Conservation (phyloP, 768 basidiomycete species). For the Mycena maculata region DNA sequence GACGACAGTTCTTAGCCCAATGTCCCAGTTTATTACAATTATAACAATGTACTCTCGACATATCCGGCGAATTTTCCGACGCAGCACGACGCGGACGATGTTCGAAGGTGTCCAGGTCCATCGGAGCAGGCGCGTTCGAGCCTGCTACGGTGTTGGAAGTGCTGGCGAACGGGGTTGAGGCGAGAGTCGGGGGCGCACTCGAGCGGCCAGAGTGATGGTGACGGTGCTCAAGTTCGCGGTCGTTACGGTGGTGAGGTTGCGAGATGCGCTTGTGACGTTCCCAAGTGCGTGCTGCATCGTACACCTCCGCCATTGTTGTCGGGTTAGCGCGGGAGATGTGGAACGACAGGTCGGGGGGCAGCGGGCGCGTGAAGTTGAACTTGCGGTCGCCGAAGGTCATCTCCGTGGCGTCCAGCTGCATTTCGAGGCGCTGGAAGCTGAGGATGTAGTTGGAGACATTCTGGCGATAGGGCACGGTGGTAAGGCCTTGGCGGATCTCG, state of each 20-base stretch:
- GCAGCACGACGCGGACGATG: background rate
- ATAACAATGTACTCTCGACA: conserved; percentile 18
- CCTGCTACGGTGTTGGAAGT: background rate
- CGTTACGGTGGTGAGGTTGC: background rate
- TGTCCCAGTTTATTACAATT: conserved; percentile 30
- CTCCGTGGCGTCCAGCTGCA: conserved; percentile 20
- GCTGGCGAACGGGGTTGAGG: background rate
- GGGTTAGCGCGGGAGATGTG: conserved; percentile 4
- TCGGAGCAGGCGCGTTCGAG: background rate
- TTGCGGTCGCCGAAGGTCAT: conserved; percentile 20
- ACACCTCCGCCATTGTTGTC: conserved; percentile 22
- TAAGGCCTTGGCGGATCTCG: conserved; percentile 9
- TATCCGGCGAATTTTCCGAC: background rate
- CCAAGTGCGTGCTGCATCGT: too few species aligned
- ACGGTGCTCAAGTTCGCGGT: background rate
- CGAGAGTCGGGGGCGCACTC: too few species aligned
- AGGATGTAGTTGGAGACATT: conserved; percentile 15
- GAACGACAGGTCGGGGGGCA: conserved; percentile 8
- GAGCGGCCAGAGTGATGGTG: too few species aligned
- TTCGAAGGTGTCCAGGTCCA: conserved; percentile 4
- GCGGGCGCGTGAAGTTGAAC: conserved; percentile 9
- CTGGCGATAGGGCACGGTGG: background rate
- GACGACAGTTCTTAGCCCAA: conserved; percentile 20
- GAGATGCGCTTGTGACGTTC: conserved; percentile 14
- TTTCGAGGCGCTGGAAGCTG: conserved; percentile 22